These are phyloP conservation scores for Erythrophleum ivorense DNA, from an alignment of 331 rosid species.

Conservation along the genomic window DNA sequence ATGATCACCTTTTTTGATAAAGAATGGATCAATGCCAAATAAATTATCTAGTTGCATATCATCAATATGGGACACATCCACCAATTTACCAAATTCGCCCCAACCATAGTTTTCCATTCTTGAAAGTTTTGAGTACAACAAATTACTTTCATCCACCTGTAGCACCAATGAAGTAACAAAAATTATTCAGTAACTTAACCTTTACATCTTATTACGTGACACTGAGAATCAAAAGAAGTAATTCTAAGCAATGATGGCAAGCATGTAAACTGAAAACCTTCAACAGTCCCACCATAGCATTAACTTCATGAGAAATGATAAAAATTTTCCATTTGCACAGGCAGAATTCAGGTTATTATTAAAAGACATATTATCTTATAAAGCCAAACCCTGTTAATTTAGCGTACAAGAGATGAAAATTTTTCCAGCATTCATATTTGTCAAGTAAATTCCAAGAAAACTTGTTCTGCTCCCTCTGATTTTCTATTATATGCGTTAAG, in stretches of 20 bases:
- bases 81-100: constrained; percentile 49
- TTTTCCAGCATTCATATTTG: not conserved
- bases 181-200: not conserved
- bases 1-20: constrained; percentile 71
- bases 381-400: not conserved
- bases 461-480: not conserved
- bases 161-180: constrained; percentile 21
- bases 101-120: constrained; percentile 60
- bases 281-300: not conserved
- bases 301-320: not conserved
- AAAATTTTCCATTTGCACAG: not conserved
- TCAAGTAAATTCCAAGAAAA: not conserved
- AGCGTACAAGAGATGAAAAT: not conserved
- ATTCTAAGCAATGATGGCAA: not conserved
- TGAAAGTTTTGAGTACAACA: constrained; percentile 48
- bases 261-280: not conserved
- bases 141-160: constrained; percentile 54
- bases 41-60: constrained; percentile 48
- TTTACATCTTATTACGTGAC: not conserved
- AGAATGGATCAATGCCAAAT: constrained; percentile 83
- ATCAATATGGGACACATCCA: constrained; percentile 42
- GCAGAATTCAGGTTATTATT: not conserved
- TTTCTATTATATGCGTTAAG: not conserved
- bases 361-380: not conserved
- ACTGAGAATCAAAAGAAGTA: not conserved